These are phyloP conservation scores for Hibiscus tridactylites DNA, from an alignment of 345 rosid species.

Conservation along the genomic window DNA sequence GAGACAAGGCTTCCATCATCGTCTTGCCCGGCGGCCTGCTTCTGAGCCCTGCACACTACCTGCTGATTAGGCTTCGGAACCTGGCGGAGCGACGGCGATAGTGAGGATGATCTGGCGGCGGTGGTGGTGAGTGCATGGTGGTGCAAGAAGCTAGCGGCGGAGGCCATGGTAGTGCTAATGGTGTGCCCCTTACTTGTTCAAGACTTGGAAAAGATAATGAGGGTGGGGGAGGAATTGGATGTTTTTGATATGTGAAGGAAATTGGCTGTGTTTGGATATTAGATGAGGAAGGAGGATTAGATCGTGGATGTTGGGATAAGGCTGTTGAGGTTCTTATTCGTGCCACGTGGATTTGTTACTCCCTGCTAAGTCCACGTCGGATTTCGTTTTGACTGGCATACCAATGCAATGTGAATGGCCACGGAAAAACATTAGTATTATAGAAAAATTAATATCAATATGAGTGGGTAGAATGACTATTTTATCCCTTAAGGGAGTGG, in stretches of 20 bases:
- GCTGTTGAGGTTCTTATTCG: constrained; percentile 26
- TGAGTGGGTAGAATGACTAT: too few species aligned
- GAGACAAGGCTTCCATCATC: constrained; percentile 34
- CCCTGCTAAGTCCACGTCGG: constrained; percentile 4
- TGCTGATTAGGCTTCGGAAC: constrained; percentile 42
- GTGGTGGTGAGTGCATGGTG: constrained; percentile 46
- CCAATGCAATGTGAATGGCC: not conserved
- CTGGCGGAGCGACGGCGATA: constrained; percentile 33
- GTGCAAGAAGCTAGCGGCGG: constrained; percentile 64
- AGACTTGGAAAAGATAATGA: not conserved
- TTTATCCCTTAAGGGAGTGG: too few species aligned
- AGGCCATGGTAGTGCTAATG: constrained; percentile 41
- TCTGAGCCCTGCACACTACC: constrained; percentile 63
- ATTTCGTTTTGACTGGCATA: not conserved
- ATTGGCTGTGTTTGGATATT: constrained; percentile 48
- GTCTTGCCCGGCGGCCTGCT: constrained; percentile 30
- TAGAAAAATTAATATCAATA: too few species aligned
- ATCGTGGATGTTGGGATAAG: constrained; percentile 51
- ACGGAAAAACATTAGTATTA: too few species aligned
- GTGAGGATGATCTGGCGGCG: constrained; percentile 30
- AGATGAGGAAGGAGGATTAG: constrained; percentile 23
- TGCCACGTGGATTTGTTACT: constrained; percentile 30
- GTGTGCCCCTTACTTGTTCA: not conserved
- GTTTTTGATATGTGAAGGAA: constrained; percentile 21
- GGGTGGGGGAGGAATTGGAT: not conserved